These are phyloP conservation scores for Haematococcus sp. DNA, from an alignment of 139 green algal species.

Conservation along the genomic window DNA sequence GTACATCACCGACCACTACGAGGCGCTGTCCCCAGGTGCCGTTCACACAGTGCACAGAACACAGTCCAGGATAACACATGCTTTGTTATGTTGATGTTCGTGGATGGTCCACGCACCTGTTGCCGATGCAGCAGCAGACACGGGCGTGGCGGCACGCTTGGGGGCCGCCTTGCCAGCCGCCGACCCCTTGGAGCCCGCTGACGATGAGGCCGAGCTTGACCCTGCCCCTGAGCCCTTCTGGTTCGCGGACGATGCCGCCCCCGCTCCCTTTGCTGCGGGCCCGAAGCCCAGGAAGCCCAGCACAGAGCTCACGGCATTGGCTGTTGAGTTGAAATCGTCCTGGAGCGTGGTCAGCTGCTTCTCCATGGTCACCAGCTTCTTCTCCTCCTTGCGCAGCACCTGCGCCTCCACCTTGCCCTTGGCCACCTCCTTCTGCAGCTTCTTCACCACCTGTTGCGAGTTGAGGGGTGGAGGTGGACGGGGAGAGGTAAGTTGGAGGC, in stretches of 20 bases:
- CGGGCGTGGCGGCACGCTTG: too few species aligned
- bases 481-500: not conserved
- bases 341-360: slow-evolving; percentile 38
- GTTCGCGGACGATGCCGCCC: not conserved
- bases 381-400: slow-evolving; percentile 32
- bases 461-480: not conserved
- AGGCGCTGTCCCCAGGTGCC: too few species aligned
- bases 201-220: not conserved
- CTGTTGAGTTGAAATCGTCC: slow-evolving; percentile 39
- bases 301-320: slow-evolving; percentile 20
- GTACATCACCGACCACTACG: too few species aligned
- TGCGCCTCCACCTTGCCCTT: slow-evolving; percentile 20
- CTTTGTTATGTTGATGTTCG: too few species aligned
- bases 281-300: slow-evolving; percentile 31
- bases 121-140: too few species aligned
- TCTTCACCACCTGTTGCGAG: not conserved
- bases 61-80: too few species aligned
- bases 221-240: too few species aligned
- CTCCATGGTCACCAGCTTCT: slow-evolving; percentile 30
- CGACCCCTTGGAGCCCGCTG: too few species aligned
- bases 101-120: too few species aligned
- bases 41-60: too few species aligned
- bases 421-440: slow-evolving; percentile 26
- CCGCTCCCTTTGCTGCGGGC: not conserved
- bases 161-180: too few species aligned